phyloP scores from a whole-genome alignment of 306 rosid species.

The Ammopiptanthus mongolicus region DNA sequence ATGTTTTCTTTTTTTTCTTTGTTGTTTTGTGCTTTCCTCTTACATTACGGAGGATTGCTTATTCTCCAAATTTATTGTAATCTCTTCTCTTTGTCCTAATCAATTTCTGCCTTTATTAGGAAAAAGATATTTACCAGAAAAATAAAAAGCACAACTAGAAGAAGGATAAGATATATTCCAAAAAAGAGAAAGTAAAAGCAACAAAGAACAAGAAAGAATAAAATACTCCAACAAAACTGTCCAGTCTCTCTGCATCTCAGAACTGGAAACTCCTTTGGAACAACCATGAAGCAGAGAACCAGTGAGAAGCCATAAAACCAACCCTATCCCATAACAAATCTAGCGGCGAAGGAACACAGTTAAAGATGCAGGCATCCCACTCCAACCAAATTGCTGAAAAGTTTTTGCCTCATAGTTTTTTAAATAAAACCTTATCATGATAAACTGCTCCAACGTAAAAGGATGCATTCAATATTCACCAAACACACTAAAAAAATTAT shows the following conservation, averaged over 20 bases:
- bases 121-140: too few species aligned
- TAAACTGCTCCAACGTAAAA: not conserved
- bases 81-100: too few species aligned
- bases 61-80: too few species aligned
- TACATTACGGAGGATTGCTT: too few species aligned
- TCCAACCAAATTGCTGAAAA: not conserved
- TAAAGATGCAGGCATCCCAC: not conserved
- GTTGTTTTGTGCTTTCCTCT: too few species aligned
- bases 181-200: not conserved
- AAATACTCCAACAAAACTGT: not conserved
- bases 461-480: not conserved
- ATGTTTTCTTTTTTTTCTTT: too few species aligned
- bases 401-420: not conserved
- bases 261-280: not conserved
- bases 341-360: not conserved
- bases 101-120: not conserved
- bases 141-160: not conserved
- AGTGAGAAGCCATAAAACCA: not conserved
- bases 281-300: not conserved
- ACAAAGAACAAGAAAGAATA: not conserved
- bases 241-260: not conserved
- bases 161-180: not conserved
- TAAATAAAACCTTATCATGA: not conserved
- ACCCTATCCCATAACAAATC: not conserved
- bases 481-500: not conserved